Evolutionary conservation across 2,329 filamentous ascomycete species (phyloP).

Genomic region (Hypomyces perniciosus): DNA sequence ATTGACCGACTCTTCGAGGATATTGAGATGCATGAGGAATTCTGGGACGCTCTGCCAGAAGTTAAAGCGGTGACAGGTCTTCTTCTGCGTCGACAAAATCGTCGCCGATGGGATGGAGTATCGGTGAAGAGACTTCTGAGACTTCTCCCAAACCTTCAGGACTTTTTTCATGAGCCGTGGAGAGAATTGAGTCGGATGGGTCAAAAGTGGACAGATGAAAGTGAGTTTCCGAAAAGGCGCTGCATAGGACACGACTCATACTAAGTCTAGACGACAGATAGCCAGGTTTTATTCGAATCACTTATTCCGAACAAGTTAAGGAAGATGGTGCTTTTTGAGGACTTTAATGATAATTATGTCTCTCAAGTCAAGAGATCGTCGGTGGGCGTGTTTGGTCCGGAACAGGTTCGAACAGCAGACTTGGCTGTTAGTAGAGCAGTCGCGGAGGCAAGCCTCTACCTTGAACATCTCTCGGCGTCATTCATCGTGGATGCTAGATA

Average conservation of each 20-base stretch:
- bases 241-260: constrained; percentile 1
- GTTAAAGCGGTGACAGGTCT: constrained; percentile 26
- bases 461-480: constrained; percentile 23
- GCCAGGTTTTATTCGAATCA: too few relatives aligned
- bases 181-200: constrained; percentile 20
- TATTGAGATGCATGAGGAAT: constrained; percentile 14
- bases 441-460: constrained; percentile 23
- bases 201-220: neutral
- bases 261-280: too few relatives aligned
- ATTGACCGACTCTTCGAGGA: constrained; percentile 15
- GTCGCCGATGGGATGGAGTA: constrained; percentile 24
- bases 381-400: neutral
- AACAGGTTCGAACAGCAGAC: constrained; percentile 15
- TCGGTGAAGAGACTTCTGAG: constrained; percentile 25
- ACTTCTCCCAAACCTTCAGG: constrained; percentile 26
- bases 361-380: too few relatives aligned
- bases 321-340: too few relatives aligned
- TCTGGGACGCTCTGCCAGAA: constrained; percentile 24
- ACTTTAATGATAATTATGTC: too few relatives aligned
- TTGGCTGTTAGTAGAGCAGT: constrained; percentile 19
- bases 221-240: neutral
- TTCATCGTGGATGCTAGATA: constrained; percentile 24
- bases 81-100: constrained; percentile 30
- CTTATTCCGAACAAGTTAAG: too few relatives aligned
- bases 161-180: constrained; percentile 33